Evolutionary conservation across 2,329 filamentous ascomycete species (phyloP), one percentile per base, ranked within the genome.

Genomic region (Fusarium pseudonygamai): DNA sequence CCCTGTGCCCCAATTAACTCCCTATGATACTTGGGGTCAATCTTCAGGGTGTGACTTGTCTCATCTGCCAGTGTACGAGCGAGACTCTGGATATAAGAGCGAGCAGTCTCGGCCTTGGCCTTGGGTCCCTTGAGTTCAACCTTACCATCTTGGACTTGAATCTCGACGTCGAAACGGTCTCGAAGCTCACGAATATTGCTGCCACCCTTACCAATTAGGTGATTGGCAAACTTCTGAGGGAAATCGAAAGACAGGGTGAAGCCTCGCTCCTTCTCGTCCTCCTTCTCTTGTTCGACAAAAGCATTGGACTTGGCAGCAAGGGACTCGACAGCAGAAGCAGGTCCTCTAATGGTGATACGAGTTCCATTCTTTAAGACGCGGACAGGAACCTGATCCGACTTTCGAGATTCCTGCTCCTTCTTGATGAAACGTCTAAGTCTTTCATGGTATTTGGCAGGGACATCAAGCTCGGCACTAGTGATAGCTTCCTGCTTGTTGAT

Each of bases 51-150:
- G 81, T 97, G 92, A 3, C 92, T 97, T 10, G 93, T 91, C 85
- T 99, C 96, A 78, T 99, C 96, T 60, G 97, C 95, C 78, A 97
- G 89, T 80, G 93, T 93, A 81, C 93, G 94, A 45, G 90, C 92
- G 74, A 98, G 85, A 43, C 91, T 88, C 72, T 91, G 86, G 75
- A 99, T 98, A 79, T 97, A 91, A 43, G 91, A 85, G 82, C 93
- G 96, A 73, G 94, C 94, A 56, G 91, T 90, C 81, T 97, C 95
- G 3, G 95, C 94, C 87, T 98, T 98, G 57, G 94, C 94, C 84
- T 97, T 94, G 56, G 96, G 96, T 32, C 97, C 96, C 86, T 97
- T 98, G 77, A 99, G 90, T 83, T 97, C 94, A 56, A 98, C 94
- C 83, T 95, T 95, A 75, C 96, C 96, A 78, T 98, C 94, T 75